phyloP scores from a whole-genome alignment of 768 basidiomycete species.

The Clitopilus hobsonii region DNA sequence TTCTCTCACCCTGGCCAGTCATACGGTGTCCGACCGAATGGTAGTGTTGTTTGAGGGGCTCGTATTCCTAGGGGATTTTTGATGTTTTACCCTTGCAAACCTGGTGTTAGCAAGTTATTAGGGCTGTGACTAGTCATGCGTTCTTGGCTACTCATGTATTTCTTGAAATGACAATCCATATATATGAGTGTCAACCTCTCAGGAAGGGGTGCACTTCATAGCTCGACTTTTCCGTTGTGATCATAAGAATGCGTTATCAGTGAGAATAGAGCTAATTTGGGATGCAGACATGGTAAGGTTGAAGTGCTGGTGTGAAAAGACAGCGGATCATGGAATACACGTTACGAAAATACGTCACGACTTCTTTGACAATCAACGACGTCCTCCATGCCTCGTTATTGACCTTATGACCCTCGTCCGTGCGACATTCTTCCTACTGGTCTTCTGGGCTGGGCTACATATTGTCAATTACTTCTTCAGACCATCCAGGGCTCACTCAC shows the following conservation, averaged over 20 bases:
- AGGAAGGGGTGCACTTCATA: conserved; percentile 8
- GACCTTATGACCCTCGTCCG: conserved; percentile 18
- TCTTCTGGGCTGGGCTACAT: conserved; percentile 22
- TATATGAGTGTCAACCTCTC: conserved; percentile 9
- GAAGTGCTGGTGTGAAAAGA: not conserved
- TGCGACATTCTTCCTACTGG: conserved; percentile 15
- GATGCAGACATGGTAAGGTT: no score
- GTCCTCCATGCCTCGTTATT: not conserved
- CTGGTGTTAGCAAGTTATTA: conserved; percentile 11
- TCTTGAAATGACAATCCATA: conserved; percentile 1
- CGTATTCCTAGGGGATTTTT: conserved; percentile 3
- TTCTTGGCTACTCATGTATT: conserved; percentile 9
- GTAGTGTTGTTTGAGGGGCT: conserved; percentile 11
- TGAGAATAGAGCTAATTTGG: no score
- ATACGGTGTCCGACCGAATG: conserved; percentile 12
- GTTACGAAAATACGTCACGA: no score
- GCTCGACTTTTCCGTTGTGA: not conserved
- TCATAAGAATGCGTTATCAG: no score
- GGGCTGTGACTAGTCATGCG: conserved; percentile 12
- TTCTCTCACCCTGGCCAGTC: conserved; percentile 12
- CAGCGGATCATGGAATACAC: no score
- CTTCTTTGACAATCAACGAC: not conserved
- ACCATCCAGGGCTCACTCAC: conserved; percentile 4
- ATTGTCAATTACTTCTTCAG: conserved; percentile 12
- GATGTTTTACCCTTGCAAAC: conserved; percentile 11